Percentiles rank a stretch among this genome's conserved stretches.
phyloP scores from a whole-genome alignment of 139 green algal genomes.

The Ostreobium quekettii region DNA sequence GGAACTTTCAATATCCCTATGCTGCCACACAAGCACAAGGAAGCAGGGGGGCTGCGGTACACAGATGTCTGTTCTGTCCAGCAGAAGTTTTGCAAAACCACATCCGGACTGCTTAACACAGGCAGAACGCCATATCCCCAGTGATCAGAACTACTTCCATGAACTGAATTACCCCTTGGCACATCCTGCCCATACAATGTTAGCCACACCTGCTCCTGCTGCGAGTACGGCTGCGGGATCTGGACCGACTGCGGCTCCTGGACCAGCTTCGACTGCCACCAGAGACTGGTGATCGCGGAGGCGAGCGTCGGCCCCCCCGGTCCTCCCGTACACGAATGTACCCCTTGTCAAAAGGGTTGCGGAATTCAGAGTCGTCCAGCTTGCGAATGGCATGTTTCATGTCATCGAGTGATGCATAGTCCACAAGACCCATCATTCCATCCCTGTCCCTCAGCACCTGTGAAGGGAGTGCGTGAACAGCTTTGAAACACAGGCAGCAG shows the following conservation, averaged over 20 bases:
- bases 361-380: slow-evolving; percentile 71
- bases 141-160: too few species aligned
- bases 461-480: background rate
- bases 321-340: slow-evolving; percentile 29
- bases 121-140: too few species aligned
- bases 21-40: too few species aligned
- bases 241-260: background rate
- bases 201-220: slow-evolving; percentile 4
- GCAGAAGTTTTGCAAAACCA: too few species aligned
- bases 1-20: too few species aligned
- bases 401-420: slow-evolving; percentile 48
- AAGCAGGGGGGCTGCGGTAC: too few species aligned
- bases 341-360: slow-evolving; percentile 70
- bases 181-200: too few species aligned
- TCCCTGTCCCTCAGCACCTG: slow-evolving; percentile 49
- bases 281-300: background rate
- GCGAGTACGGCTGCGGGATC: background rate
- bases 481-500: background rate
- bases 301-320: background rate
- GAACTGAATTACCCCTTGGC: too few species aligned
- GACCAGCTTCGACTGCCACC: slow-evolving; percentile 6
- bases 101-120: too few species aligned
- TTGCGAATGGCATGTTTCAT: slow-evolving; percentile 51
- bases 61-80: too few species aligned
- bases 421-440: slow-evolving; percentile 50